Percentiles rank a stretch among this genome's conserved stretches.
phyloP scores from a whole-genome alignment of 2,329 filamentous ascomycete species.

The Colletotrichum kahawae region DNA sequence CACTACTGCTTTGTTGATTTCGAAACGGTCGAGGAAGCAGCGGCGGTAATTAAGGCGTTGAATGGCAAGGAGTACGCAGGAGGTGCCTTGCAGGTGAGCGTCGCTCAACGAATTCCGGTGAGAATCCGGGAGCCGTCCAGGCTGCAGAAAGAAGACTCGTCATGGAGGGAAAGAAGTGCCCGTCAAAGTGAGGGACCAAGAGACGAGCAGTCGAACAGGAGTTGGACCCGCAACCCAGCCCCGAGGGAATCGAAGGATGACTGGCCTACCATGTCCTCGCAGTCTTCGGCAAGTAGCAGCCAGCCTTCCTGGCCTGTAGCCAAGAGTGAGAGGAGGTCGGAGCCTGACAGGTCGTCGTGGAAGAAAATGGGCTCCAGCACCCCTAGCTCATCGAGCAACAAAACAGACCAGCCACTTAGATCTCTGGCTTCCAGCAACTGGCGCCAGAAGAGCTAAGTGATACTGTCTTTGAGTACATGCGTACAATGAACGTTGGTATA shows the following conservation, averaged over 20 bases:
- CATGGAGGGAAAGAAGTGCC: neutral
- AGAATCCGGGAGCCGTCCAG: neutral
- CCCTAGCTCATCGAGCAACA: neutral
- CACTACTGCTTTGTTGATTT: constrained; percentile 74
- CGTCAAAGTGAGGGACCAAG: neutral
- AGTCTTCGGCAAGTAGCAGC: neutral
- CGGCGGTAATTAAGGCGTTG: constrained; percentile 51
- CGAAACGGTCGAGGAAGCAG: constrained; percentile 56
- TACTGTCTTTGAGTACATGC: neutral
- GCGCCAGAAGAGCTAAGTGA: neutral
- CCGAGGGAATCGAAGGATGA: neutral
- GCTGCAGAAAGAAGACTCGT: neutral
- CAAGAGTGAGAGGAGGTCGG: fast-evolving
- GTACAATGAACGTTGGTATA: fast-evolving
- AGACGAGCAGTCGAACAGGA: neutral
- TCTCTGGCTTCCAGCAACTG: constrained; percentile 3
- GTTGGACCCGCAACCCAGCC: neutral
- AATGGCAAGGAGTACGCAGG: constrained; percentile 35
- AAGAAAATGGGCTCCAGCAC: neutral
- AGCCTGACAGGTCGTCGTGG: neutral
- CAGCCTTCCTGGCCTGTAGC: neutral
- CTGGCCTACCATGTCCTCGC: neutral
- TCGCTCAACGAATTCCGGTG: neutral
- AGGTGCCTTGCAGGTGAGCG: neutral
- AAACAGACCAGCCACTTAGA: neutral